Evolutionary conservation across 306 rosid species (phyloP), one percentile per base, ranked within the genome.

Genomic region (Vigna unguiculata): DNA sequence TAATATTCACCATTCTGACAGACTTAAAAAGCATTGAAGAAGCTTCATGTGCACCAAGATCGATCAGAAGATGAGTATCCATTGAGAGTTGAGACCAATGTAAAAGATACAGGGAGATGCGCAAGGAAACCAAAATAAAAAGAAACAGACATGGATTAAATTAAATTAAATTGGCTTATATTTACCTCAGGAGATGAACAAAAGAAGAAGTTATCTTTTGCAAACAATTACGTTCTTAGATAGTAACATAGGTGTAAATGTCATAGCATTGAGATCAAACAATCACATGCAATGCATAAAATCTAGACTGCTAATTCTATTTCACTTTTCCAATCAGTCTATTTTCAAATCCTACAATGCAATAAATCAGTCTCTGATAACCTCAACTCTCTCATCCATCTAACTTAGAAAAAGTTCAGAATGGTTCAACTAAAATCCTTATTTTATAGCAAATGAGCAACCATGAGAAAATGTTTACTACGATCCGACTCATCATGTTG

Each of bases 371-470:
- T 45, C 53, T 17, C 34, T 38, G 68, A 71, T 45, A 41, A 71
- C 40, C 55, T 53, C 64, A 1, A 53, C 38, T 59, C 24, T 57
- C 5, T n/a, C 38, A 25, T 24, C 20, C 40, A 25, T 46, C 58
- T 15, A 72, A 43, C 30, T 58, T 32, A 21, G 32, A 30, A 53
- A 30, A 45, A 45, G 70, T 68, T 52, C 43, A 67, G 47, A 80
- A 53, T 53, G 68, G 30, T 72, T 38, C 68, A 73, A 78, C 48
- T 53, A 62, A 59, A 63, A 57, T 32, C 65, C 77, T 74, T 74
- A 71, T 71, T 55, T 55, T 64, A 54, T 74, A 60, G 47, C 43
- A 78, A 69, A 74, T 41, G 72, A 67, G n/a, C 45, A 47, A 81
- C 47, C 25, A 5, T 11, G 46, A 47, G 20, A 36, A 62, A 25